Percentiles rank a stretch among this genome's conserved stretches.
Evolutionary conservation across 306 rosid species (phyloP).

Genomic region (Cyamopsis tetragonoloba): DNA sequence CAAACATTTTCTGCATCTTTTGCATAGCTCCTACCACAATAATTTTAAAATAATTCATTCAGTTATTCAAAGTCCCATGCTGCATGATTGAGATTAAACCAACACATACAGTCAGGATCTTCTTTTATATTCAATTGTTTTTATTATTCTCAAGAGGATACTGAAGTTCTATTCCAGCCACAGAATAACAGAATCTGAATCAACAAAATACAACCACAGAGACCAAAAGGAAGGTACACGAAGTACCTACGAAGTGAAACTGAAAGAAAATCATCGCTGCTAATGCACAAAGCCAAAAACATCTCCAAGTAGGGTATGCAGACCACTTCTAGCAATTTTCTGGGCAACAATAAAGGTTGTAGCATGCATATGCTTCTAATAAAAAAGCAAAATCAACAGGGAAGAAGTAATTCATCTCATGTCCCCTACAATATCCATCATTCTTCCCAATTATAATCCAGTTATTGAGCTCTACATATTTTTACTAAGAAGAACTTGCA

Average conservation of each 20-base stretch:
- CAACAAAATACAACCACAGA: constrained; percentile 4
- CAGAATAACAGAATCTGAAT: constrained; percentile 10
- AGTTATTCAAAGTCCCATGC: background rate
- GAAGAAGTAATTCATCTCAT: constrained; percentile 29
- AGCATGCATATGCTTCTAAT: constrained; percentile 18
- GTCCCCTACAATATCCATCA: no score
- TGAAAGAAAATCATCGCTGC: constrained; percentile 86
- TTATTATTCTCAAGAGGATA: background rate
- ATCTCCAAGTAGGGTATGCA: constrained; percentile 92
- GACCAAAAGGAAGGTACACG: constrained; percentile 8
- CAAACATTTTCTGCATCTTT: constrained; percentile 12
- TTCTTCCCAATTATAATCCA: no score
- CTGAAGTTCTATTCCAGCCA: constrained; percentile 12
- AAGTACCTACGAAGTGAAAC: constrained; percentile 87
- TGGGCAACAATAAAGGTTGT: constrained; percentile 36
- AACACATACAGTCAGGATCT: constrained; percentile 11
- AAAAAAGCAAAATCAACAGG: constrained; percentile 4
- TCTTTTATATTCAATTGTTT: constrained; percentile 13
- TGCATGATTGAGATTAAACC: constrained; percentile 7
- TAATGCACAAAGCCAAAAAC: constrained; percentile 93
- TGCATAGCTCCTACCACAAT: background rate
- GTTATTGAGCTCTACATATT: no score
- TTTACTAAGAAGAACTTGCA: no score
- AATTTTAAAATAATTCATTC: constrained; percentile 16
- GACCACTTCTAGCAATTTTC: constrained; percentile 94